A percentile compares a stretch with the other conserved stretches of the same genome.
Evolutionary conservation across 768 basidiomycete genomes (phyloP).

Genomic region (Macrolepiota dolichaula): DNA sequence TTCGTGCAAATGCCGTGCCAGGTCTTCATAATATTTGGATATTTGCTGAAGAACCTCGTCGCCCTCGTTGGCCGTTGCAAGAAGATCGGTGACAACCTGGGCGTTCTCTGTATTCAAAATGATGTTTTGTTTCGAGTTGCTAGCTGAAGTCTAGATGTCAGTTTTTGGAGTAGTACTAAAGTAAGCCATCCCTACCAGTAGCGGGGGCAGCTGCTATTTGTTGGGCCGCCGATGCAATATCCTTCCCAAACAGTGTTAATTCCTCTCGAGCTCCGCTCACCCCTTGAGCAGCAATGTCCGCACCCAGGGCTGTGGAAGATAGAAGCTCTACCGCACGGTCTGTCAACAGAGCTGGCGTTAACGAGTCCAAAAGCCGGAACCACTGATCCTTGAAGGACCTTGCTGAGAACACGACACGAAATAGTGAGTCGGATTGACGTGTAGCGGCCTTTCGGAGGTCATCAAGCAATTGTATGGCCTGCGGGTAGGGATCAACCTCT

Average conservation of each 20-base stretch:
- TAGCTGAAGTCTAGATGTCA: not conserved
- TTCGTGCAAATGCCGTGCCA: not conserved
- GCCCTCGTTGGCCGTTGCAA: not conserved
- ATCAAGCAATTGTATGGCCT: not conserved
- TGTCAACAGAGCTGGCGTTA: not conserved
- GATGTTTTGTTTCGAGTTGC: not conserved
- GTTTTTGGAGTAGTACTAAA: not conserved
- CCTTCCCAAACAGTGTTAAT: not conserved
- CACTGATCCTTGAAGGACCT: not conserved
- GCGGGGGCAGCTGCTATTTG: no score
- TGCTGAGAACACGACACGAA: not conserved
- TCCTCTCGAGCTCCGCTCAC: not conserved
- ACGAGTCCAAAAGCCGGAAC: not conserved
- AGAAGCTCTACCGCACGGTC: no score
- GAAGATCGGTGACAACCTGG: not conserved
- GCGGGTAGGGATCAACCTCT: not conserved
- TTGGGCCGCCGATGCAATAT: not conserved
- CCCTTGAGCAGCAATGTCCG: no score
- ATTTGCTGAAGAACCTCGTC: not conserved
- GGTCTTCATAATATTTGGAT: not conserved
- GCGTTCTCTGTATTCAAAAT: not conserved
- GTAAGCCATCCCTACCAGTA: not conserved
- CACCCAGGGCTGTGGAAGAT: not conserved
- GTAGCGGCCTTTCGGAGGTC: not conserved
- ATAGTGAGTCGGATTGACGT: not conserved